Evolutionary conservation across 495 filamentous ascomycete genomes (phyloP), one percentile per base, ranked within the genome.

Genomic region (Podospora pseudopauciseta): DNA sequence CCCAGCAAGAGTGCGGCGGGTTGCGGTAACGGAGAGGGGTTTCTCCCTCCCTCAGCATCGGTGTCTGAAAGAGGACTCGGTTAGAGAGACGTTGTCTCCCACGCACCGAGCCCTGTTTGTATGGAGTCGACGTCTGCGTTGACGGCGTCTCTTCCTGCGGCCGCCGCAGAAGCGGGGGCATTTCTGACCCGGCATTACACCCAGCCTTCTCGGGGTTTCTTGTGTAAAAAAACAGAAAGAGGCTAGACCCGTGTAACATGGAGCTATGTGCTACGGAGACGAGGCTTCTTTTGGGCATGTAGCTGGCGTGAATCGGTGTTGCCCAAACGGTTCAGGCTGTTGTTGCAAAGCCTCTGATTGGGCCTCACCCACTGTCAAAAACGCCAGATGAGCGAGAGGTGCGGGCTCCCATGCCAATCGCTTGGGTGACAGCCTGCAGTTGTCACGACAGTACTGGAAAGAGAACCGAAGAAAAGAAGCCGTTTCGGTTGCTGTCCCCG

Each of bases 261-360:
- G 39, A 49, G 39, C 56, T 23, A 27, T 26, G 20, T 60, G 58
- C 15, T 7, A 23, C 58, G 30, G 9, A 26, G 20, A 28, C 23
- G 23, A 60, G 58, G 58, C 58, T 60, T 30, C 15, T 23, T 59
- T 59, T 59, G 56, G 39, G 39, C 56, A 20, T 59, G 19, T 27
- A 59, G 56, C 26, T 59, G 19, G 56, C n/a, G 19, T 27, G 19
- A 20, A 5, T 59, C 13, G 58, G 39, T 23, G 23, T 60, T 30
- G 19, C n/a, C 58, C 58, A 60, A 28, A 60, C 58, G 58, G 19
- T 23, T 60, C 23, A 23, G 58, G 58, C 58, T 60, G 58, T 26
- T 30, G 23, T 16, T 59, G 56, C 19, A 59, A 20, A 18, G 19
- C 19, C 56, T 23, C 20, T 27, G 6, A 59, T 20, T 49, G 39